Evolutionary conservation across 345 rosid species (phyloP).

Genomic region (Euphorbia lathyris): DNA sequence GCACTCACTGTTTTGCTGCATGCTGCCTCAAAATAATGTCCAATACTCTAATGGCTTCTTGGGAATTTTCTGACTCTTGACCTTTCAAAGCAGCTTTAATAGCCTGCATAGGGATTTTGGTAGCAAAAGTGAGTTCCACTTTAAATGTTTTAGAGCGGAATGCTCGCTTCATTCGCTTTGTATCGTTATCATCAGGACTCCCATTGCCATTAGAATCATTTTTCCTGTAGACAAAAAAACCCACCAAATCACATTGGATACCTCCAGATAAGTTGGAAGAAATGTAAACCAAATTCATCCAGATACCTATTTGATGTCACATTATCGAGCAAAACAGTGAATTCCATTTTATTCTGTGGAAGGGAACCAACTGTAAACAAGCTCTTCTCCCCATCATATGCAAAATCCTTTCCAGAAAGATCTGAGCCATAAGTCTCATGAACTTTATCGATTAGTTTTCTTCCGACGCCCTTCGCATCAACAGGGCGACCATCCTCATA

Average conservation of each 20-base stretch:
- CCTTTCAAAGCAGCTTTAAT: slow-evolving; percentile 75
- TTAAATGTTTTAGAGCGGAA: slow-evolving; percentile 53
- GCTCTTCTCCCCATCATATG: slow-evolving; percentile 32
- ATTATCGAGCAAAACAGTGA: slow-evolving; percentile 25
- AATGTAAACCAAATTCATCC: background rate
- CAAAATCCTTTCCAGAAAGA: slow-evolving; percentile 25
- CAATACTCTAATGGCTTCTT: slow-evolving; percentile 80
- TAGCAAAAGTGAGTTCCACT: slow-evolving; percentile 75
- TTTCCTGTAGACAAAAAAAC: slow-evolving; percentile 32
- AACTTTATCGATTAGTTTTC: slow-evolving; percentile 24
- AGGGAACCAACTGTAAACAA: slow-evolving; percentile 23
- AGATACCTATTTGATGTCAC: slow-evolving; percentile 17
- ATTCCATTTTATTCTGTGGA: slow-evolving; percentile 25
- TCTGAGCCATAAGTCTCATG: slow-evolving; percentile 24
- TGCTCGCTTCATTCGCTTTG: slow-evolving; percentile 58
- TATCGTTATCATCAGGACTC: slow-evolving; percentile 45
- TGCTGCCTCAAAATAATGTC: slow-evolving; percentile 80
- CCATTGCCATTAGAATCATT: slow-evolving; percentile 40
- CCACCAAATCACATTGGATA: background rate
- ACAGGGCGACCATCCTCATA: slow-evolving; percentile 24
- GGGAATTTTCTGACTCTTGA: slow-evolving; percentile 66
- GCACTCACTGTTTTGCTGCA: slow-evolving; percentile 76
- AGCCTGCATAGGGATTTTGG: slow-evolving; percentile 79
- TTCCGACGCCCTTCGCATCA: slow-evolving; percentile 22
- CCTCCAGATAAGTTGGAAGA: background rate